phyloP scores from a whole-genome alignment of 495 filamentous ascomycete genomes.

The Amorphotheca resinae region DNA sequence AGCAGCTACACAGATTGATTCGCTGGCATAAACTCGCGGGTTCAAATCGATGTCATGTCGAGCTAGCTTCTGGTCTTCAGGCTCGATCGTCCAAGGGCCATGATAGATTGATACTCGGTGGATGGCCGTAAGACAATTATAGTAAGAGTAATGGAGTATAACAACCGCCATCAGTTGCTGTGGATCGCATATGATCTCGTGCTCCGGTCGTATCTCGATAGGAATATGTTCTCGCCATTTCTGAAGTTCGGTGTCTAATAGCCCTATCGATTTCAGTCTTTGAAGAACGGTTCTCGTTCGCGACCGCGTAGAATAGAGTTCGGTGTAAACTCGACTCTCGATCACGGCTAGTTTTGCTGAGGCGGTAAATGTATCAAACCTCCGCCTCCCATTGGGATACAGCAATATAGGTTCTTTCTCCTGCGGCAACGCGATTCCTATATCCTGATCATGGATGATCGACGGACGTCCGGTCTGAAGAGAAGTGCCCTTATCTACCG shows the following conservation, averaged over 20 bases:
- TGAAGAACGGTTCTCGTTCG: neutral
- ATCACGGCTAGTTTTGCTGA: neutral
- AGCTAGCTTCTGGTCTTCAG: neutral
- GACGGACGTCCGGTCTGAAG: constrained; percentile 4
- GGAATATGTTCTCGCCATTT: constrained; percentile 2
- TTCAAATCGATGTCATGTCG: neutral
- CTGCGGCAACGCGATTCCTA: constrained; percentile 5
- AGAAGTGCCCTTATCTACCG: constrained; percentile 9
- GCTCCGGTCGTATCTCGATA: neutral
- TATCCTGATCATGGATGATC: constrained; percentile 6
- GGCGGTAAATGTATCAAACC: neutral
- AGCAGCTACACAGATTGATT: neutral
- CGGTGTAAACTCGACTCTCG: constrained; percentile 1
- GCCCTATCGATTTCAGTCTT: neutral
- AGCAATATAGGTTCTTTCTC: neutral
- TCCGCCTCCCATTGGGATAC: neutral
- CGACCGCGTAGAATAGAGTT: constrained; percentile 5
- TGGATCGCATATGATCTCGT: neutral
- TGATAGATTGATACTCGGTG: neutral
- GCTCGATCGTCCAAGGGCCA: neutral
- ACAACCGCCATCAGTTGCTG: neutral
- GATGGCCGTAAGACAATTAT: constrained; percentile 1
- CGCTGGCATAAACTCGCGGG: constrained; percentile 1
- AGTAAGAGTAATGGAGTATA: constrained; percentile 6
- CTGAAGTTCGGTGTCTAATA: constrained; percentile 4